Evolutionary conservation across 225 moss, liverwort and hornwort species (phyloP), one percentile per base, ranked within the genome.

Genomic region (Physcomitrium patens): DNA sequence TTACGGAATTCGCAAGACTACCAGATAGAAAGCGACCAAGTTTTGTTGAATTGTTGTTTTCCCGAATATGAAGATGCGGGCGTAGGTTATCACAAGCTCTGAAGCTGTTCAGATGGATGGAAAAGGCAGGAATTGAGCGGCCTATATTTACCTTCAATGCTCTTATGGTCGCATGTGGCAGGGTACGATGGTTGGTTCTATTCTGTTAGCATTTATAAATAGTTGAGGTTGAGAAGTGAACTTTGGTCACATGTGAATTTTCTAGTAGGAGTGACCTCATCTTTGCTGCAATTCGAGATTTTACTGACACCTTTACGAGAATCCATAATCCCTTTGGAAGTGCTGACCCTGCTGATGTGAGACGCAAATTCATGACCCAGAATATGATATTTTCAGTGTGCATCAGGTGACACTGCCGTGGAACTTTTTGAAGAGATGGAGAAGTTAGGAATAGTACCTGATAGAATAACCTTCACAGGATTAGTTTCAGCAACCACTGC

Each of bases 41-140:
- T 62, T 26, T 20, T 71, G 18, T 17, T 24, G 24, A 24, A 24
- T 24, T 37, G 31, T 37, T 37, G 31, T 37, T 37, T 37, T 37
- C 31, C 7, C 5, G 31, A 3, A 37, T 37, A 37, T 71, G 58
- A 48, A 70, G 77, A 31, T 61, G 52, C 17, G 78, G 41, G 8
- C 71, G 64, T 16, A 61, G 58, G 28, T 84, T 86, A 28, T 19
- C 72, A 49, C 77, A 84, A 74, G 89, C 86, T 14, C 28, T 84
- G 57, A 77, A 78, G 79, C 49, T 89, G 68, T 89, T 89, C 57
- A 78, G 77, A 75, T 89, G 89, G 89, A 86, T 84, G 84, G 82
- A 86, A 60, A 77, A 66, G 77, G 79, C 78, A 77, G 81, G 55
- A 23, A 84, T 84, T 17, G 84, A 84, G 37, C 86, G 82, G 44